Conservation (phyloP, 2,329 filamentous ascomycete species). For the Calonectria ilicicola region DNA sequence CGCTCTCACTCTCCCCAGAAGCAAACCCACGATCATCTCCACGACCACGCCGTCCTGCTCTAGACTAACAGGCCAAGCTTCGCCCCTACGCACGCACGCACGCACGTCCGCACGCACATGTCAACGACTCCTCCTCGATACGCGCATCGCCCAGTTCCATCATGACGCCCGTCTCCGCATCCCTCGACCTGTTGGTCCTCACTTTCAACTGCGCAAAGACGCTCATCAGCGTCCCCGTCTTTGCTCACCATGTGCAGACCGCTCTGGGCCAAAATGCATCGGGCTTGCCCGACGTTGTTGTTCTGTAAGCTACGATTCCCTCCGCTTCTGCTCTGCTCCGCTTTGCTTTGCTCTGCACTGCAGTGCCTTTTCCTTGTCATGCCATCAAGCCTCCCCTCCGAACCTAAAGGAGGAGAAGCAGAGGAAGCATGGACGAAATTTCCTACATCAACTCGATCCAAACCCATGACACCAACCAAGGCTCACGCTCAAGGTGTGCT, state of each 20-base stretch:
- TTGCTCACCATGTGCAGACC: slow-evolving; percentile 77
- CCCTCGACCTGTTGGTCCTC: slow-evolving; percentile 79
- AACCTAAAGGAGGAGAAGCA: neutral
- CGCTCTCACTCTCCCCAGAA: neutral
- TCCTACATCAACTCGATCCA: neutral
- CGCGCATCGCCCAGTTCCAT: slow-evolving; percentile 17
- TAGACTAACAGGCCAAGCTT: slow-evolving; percentile 3
- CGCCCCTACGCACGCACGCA: neutral
- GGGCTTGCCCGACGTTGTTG: slow-evolving; percentile 65
- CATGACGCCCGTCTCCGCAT: slow-evolving; percentile 59
- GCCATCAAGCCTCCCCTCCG: neutral
- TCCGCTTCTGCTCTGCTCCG: neutral
- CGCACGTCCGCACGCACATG: slow-evolving; percentile 2
- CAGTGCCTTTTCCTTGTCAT: neutral
- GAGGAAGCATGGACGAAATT: neutral
- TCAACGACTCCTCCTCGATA: neutral
- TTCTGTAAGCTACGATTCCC: slow-evolving; percentile 61
- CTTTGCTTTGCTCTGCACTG: slow-evolving; percentile 3
- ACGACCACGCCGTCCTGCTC: neutral
- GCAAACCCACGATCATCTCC: neutral
- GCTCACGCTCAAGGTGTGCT: neutral
- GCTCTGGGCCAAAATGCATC: slow-evolving; percentile 64
- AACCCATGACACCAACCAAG: neutral
- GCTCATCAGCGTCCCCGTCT: slow-evolving; percentile 75
- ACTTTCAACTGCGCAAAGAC: slow-evolving; percentile 91